A percentile compares a stretch with the other conserved stretches of the same genome.
Conservation (phyloP, 805 yeast species). For the Saccharomycopsis olivae region DNA sequence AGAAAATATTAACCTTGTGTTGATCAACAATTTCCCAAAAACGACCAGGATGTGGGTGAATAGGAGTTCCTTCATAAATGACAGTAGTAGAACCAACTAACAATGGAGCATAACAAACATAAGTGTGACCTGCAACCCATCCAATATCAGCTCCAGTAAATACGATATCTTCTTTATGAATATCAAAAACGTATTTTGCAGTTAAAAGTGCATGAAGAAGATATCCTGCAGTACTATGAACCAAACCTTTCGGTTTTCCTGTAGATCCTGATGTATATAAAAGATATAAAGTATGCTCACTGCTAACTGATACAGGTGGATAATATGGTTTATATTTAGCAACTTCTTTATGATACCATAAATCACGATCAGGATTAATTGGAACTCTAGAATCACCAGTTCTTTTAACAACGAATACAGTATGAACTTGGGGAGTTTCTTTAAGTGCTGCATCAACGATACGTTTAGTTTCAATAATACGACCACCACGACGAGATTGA, state of each 20-base stretch:
- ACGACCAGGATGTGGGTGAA: slow-evolving; percentile 70
- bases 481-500: slow-evolving; percentile 78
- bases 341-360: slow-evolving; percentile 68
- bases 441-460: slow-evolving; percentile 72
- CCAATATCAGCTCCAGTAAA: slow-evolving; percentile 90
- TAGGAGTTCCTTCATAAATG: slow-evolving; percentile 81
- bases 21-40: slow-evolving; percentile 70
- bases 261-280: slow-evolving; percentile 83
- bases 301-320: slow-evolving; percentile 61
- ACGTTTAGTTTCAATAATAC: slow-evolving; percentile 67
- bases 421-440: slow-evolving; percentile 52
- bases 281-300: slow-evolving; percentile 77
- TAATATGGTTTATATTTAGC: slow-evolving; percentile 54
- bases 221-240: slow-evolving; percentile 74
- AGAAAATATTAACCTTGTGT: slow-evolving; percentile 66
- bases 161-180: slow-evolving; percentile 60
- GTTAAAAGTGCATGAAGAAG: slow-evolving; percentile 64
- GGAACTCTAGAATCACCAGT: slow-evolving; percentile 48
- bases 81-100: slow-evolving; percentile 67
- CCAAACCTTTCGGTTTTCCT: slow-evolving; percentile 82
- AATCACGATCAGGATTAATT: slow-evolving; percentile 47
- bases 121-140: slow-evolving; percentile 86
- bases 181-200: slow-evolving; percentile 66
- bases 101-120: slow-evolving; percentile 74
- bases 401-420: slow-evolving; percentile 64